Percentiles rank a stretch among this genome's conserved stretches.
phyloP scores from a whole-genome alignment of 352 stramenopile genomes.

The Phytophthora sojae region DNA sequence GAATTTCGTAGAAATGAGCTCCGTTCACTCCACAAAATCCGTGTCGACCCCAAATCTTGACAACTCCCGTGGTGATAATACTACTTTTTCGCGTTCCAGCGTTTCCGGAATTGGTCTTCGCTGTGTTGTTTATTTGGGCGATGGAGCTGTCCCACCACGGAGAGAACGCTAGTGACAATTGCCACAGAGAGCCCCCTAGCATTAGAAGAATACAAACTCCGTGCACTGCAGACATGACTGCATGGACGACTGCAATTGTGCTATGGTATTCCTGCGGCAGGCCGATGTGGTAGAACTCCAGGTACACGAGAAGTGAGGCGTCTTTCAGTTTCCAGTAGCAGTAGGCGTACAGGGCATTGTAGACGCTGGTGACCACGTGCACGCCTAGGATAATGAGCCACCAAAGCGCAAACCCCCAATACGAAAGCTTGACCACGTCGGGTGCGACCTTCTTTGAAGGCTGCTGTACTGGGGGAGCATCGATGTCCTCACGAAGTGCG shows the following conservation, averaged over 20 bases:
- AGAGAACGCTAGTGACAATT: slow-evolving; percentile 6
- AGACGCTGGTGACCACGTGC: slow-evolving; percentile 3
- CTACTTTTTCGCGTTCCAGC: neutral
- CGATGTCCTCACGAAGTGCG: neutral
- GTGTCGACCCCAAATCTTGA: neutral
- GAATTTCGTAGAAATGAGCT: neutral
- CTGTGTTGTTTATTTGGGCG: neutral
- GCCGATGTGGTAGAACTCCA: slow-evolving; percentile 22
- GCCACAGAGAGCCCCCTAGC: neutral
- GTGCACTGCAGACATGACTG: slow-evolving; percentile 27
- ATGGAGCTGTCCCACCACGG: slow-evolving; percentile 1
- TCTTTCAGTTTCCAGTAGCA: slow-evolving; percentile 10
- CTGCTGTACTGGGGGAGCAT: slow-evolving; percentile 4
- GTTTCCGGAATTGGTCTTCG: neutral
- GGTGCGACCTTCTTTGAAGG: neutral
- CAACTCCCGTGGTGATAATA: neutral
- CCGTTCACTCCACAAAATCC: slow-evolving; percentile 1
- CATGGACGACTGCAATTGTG: slow-evolving; percentile 21
- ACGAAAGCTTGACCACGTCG: slow-evolving; percentile 3
- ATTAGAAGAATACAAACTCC: slow-evolving; percentile 21
- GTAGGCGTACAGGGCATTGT: slow-evolving; percentile 10
- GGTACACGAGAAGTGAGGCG: slow-evolving; percentile 6
- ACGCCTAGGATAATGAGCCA: neutral
- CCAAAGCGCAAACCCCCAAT: neutral
- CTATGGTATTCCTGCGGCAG: slow-evolving; percentile 12